Percentiles rank a stretch among this genome's conserved stretches.
These are phyloP conservation scores for Circinella umbellata DNA, from an alignment of 371 early-diverging fungal genomes.

Conservation along the genomic window DNA sequence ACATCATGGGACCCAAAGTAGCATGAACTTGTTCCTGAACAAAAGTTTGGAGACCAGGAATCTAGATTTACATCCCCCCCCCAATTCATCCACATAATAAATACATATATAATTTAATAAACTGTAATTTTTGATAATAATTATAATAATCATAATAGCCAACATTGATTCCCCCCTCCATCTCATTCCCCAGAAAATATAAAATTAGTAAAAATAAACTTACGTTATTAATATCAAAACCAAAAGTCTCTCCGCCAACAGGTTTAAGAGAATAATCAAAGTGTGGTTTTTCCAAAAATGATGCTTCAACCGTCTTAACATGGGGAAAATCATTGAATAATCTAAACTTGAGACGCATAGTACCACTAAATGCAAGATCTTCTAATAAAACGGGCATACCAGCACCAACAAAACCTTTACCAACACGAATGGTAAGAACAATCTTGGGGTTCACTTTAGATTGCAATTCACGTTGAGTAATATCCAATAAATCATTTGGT, in stretches of 20 bases:
- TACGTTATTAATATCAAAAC: slow-evolving; percentile 84
- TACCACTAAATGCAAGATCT: slow-evolving; percentile 90
- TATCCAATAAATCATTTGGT: slow-evolving; percentile 80
- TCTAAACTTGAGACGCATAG: slow-evolving; percentile 81
- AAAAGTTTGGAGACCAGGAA: slow-evolving; percentile 84
- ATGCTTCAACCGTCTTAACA: slow-evolving; percentile 88
- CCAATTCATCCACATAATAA: no score
- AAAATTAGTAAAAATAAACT: slow-evolving; percentile 9
- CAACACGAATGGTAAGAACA: slow-evolving; percentile 88
- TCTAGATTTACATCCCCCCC: slow-evolving; percentile 36
- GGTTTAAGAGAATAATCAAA: slow-evolving; percentile 97
- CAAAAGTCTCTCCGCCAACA: slow-evolving; percentile 87
- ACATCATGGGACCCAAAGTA: slow-evolving; percentile 85
- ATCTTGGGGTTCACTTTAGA: slow-evolving; percentile 91
- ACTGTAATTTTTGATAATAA: no score
- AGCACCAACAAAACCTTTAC: slow-evolving; percentile 88
- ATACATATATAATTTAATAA: no score
- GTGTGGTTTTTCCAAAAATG: slow-evolving; percentile 87
- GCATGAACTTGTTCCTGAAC: slow-evolving; percentile 82
- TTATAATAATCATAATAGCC: not conserved
- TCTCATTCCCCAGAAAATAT: no score
- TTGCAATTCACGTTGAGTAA: slow-evolving; percentile 69
- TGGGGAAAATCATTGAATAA: slow-evolving; percentile 90
- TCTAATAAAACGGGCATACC: slow-evolving; percentile 93
- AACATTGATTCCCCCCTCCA: not conserved